Base-by-base conservation (phyloP, 2,329 filamentous ascomycete species). In the Coleophoma eucalyptorum region DNA sequence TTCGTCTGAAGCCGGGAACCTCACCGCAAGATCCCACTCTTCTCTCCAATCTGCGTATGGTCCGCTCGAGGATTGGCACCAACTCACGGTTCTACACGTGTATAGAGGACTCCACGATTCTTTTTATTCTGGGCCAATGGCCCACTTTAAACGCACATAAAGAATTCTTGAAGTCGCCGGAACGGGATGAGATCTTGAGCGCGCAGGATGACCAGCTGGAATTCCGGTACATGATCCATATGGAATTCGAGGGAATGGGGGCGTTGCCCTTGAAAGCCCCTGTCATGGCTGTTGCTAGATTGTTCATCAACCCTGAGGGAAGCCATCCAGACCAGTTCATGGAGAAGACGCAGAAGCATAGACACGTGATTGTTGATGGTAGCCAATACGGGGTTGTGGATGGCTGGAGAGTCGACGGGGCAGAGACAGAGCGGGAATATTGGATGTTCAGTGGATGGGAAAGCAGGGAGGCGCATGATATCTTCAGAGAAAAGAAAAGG, bases 111-210 rank as follows among this genome's bases (percentile, higher is more conserved):
- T 51, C 51, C 11, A 37, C 46, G 13, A 43, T 54, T 3, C 42
- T 59, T 10, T 55, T 54, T 42, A 53, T 59, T 33, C 46, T 59
- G 26, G 57, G 57, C 8, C 15, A 53, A 21, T 59, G 57, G 57
- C 48, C 51, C 3, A 47, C 51, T 1, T 37, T 53, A 6, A 26
- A 18, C 12, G 45, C 43, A 7, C 57, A 58, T 44, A 21, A 50
- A 11, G 54, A 46, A 15, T 55, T 59, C 31, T 48, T 55, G 5
- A 18, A 26, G n/a, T 51, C 48, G 5, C 42, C 44, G n/a, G n/a
- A 50, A 12, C 52, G 48, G 48, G 46, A 40, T 5, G 51, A 52
- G 38, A 55, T 59, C 18, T 20, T 59, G 19, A 50, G 44, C n/a
- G 31, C 42, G 6, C 55, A 57, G 26, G 46, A 53, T 4, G 43